These are phyloP conservation scores for Triangularia verruculosa DNA, from an alignment of 2,329 filamentous ascomycete genomes.

Conservation along the genomic window DNA sequence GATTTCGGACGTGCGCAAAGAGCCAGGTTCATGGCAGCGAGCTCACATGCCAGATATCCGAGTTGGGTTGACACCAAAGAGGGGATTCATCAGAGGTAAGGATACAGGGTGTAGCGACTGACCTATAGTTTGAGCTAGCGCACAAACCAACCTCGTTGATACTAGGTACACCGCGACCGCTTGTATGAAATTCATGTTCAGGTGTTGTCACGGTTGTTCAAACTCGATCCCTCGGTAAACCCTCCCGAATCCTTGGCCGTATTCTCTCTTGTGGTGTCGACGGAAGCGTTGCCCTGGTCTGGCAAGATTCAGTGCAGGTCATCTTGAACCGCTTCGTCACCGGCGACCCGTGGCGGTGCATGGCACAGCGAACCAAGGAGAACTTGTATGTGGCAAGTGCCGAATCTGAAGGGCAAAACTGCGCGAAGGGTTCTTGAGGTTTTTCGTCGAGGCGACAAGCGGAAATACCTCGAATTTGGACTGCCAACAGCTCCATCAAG, in stretches of 20 bases:
- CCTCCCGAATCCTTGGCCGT: neutral
- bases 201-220: neutral
- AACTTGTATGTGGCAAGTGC: neutral
- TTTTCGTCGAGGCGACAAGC: neutral
- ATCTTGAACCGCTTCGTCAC: neutral
- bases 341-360: neutral
- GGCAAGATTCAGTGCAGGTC: neutral
- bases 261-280: no score
- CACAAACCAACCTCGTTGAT: neutral
- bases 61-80: neutral
- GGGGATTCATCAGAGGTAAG: neutral
- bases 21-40: neutral
- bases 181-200: neutral
- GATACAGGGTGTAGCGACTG: neutral
- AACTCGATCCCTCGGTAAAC: neutral
- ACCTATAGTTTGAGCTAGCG: neutral
- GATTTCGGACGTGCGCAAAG: neutral
- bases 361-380: neutral
- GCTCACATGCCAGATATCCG: neutral
- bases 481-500: neutral
- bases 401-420: neutral
- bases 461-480: neutral
- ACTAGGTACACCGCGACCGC: neutral
- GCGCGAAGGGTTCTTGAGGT: neutral
- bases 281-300: neutral